Conservation (phyloP, 192 early-diverging fungal species). For the Chytriomyces confervae region DNA sequence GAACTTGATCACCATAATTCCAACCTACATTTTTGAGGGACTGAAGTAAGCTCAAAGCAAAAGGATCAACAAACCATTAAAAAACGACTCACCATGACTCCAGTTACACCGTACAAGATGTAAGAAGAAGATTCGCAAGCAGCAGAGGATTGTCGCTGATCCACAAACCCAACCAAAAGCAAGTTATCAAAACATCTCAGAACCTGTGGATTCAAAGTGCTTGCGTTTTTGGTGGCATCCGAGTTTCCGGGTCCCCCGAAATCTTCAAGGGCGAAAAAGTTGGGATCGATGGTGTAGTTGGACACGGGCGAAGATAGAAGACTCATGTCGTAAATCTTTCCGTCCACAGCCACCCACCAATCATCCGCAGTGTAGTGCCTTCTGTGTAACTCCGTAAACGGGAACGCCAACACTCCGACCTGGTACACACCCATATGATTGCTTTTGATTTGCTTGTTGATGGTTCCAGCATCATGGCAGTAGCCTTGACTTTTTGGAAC, state of each 20-base stretch:
- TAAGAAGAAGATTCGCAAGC: constrained; percentile 81
- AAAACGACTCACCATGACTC: constrained; percentile 61
- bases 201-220: constrained; percentile 71
- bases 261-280: constrained; percentile 63
- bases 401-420: constrained; percentile 46
- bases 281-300: constrained; percentile 22
- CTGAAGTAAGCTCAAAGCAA: too few relatives aligned
- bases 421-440: constrained; percentile 39
- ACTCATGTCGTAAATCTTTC: constrained; percentile 82
- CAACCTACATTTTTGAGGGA: constrained; percentile 25
- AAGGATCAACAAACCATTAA: too few relatives aligned
- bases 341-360: constrained; percentile 73
- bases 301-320: constrained; percentile 45
- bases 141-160: constrained; percentile 72
- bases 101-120: constrained; percentile 79
- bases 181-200: constrained; percentile 80
- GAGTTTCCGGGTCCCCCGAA: constrained; percentile 32
- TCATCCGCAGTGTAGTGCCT: constrained; percentile 58
- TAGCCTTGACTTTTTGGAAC: constrained; percentile 29
- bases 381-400: constrained; percentile 58
- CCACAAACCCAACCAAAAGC: constrained; percentile 87
- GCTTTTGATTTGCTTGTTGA: constrained; percentile 38
- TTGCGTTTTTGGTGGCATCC: constrained; percentile 57
- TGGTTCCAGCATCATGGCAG: constrained; percentile 44
- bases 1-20: constrained; percentile 92